phyloP scores from a whole-genome alignment of 805 yeast species.

The Diddensiella santjacobensis region DNA sequence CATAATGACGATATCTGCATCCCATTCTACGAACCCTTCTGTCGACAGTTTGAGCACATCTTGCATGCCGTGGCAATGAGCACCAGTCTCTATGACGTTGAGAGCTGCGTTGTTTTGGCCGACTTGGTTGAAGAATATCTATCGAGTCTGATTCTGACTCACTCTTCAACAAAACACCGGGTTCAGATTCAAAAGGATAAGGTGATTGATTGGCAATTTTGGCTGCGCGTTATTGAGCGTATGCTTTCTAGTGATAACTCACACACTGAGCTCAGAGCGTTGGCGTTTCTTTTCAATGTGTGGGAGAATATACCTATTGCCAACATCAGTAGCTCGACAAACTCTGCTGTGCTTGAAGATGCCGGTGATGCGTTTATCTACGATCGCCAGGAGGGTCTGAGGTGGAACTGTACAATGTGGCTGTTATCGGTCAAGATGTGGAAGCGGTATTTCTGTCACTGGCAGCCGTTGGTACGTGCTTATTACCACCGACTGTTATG shows the following conservation, averaged over 20 bases:
- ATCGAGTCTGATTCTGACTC: slow-evolving; percentile 30
- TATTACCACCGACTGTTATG: slow-evolving; percentile 63
- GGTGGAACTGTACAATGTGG: slow-evolving; percentile 52
- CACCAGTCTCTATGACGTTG: slow-evolving; percentile 35
- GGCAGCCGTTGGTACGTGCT: slow-evolving; percentile 73
- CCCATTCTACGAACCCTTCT: slow-evolving; percentile 31
- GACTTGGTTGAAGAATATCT: slow-evolving; percentile 40
- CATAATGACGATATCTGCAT: slow-evolving; percentile 34
- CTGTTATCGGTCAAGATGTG: slow-evolving; percentile 49
- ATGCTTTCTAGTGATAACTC: slow-evolving; percentile 63
- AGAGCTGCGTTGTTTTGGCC: slow-evolving; percentile 36
- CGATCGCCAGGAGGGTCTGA: slow-evolving; percentile 37
- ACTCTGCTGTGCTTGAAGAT: background rate
- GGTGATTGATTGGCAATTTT: slow-evolving; percentile 67
- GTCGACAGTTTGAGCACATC: slow-evolving; percentile 36
- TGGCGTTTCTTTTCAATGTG: slow-evolving; percentile 64
- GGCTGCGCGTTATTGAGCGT: slow-evolving; percentile 58
- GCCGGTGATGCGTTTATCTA: slow-evolving; percentile 9
- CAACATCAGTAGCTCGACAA: slow-evolving; percentile 2
- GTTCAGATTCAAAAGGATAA: slow-evolving; percentile 25
- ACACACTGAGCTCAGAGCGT: slow-evolving; percentile 56
- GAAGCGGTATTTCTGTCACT: slow-evolving; percentile 62
- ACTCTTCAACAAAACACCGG: slow-evolving; percentile 26
- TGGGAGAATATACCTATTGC: slow-evolving; percentile 57
- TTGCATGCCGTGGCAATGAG: slow-evolving; percentile 34